Percentiles rank a stretch among this genome's conserved stretches.
These are phyloP conservation scores for Solanum phureja DNA, from an alignment of 257 asterid species.

Conservation along the genomic window DNA sequence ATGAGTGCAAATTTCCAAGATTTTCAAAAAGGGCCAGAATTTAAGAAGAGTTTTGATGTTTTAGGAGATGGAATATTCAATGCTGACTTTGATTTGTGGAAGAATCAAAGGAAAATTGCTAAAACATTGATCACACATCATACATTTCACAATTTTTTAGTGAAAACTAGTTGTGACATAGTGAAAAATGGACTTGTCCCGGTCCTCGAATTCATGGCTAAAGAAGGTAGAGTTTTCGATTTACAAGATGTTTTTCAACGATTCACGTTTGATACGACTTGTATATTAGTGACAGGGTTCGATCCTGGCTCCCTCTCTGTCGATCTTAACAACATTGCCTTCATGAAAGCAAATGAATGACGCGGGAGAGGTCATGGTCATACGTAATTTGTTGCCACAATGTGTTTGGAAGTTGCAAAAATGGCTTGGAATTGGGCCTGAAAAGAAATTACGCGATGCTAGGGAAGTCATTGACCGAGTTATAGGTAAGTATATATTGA, in stretches of 20 bases:
- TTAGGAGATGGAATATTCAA: conserved; percentile 51
- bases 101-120: conserved; percentile 25
- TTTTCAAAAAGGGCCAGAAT: not conserved
- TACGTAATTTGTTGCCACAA: conserved; percentile 16
- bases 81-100: conserved; percentile 38
- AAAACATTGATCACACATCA: conserved; percentile 14
- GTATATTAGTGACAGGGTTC: conserved; percentile 25
- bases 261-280: conserved; percentile 37
- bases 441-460: not conserved
- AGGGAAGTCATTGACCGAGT: not conserved
- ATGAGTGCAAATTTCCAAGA: not conserved
- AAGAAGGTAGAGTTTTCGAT: conserved; percentile 12
- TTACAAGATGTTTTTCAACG: conserved; percentile 43
- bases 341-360: conserved; percentile 41
- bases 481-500: not conserved
- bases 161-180: conserved; percentile 12
- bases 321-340: conserved; percentile 24
- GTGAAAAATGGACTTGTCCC: conserved; percentile 26
- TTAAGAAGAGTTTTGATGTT: conserved; percentile 36
- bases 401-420: not conserved
- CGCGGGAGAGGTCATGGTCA: too few relatives aligned
- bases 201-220: conserved; percentile 18
- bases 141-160: conserved; percentile 17
- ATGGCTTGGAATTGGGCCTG: not conserved
- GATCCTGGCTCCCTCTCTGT: conserved; percentile 35